Evolutionary conservation across 306 rosid species (phyloP), one percentile per base, ranked within the genome.

Genomic region (Luffa aegyptiaca): DNA sequence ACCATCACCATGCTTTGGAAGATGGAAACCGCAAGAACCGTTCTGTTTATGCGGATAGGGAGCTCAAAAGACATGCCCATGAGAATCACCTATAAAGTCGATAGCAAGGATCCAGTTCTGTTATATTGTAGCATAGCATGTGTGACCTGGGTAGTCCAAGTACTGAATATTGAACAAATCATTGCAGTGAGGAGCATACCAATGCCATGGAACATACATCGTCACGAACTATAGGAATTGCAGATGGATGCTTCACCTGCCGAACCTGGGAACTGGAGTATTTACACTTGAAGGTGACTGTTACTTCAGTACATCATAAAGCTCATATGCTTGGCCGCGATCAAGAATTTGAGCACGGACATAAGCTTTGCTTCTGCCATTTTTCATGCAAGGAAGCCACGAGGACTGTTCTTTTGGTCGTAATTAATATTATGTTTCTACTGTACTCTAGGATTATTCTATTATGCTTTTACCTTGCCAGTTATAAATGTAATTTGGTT

Each of bases 41-140:
- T 49, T 82, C 81, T 74, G 84, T 91, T 75, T 88, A 90, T 78
- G 39, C 82, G 3, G 95, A 90, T 81, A 89, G 93, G 86, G 97
- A 92, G 53, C 84, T 76, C 85, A 89, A 88, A 86, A 86, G 92
- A 85, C 91, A 88, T 77, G 81, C 61, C 7, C 97, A 88, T 56
- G 97, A 90, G 85, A 92, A 89, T 80, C 92, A 58, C 26, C 42
- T 33, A 12, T 77, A 77, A 46, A 21, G 9, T 51, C 14, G 16
- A 16, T 46, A 1, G 48, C 39, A 26, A 71, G 39, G 57, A 46
- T 53, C 9, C 48, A 8, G 26, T 51, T 73, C 33, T 75, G 59
- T 74, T 74, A 55, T 51, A 16, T 51, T 52, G 79, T 75, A 52
- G 55, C 9, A 20, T 70, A 11, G 79, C 26, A 51, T 69, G 55